phyloP scores from a whole-genome alignment of 306 rosid species.

The Acacia crassicarpa region DNA sequence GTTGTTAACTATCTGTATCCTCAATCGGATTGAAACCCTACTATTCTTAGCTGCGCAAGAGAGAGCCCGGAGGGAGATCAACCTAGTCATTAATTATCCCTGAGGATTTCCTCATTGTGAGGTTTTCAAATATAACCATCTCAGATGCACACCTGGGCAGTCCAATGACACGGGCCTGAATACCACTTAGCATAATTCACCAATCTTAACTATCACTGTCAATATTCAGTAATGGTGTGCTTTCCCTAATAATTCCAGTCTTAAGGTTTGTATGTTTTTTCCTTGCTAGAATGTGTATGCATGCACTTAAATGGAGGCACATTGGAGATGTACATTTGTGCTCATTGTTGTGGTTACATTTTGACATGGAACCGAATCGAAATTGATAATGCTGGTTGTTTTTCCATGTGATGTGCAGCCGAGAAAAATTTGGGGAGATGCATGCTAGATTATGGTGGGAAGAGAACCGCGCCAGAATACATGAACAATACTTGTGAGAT shows the following conservation, averaged over 20 bases:
- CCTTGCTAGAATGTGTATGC: background rate
- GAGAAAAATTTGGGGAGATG: constrained; percentile 94
- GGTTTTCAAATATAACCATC: background rate
- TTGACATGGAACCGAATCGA: constrained; percentile 18
- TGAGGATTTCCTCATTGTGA: too few species aligned
- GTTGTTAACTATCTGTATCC: too few species aligned
- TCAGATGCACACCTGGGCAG: background rate
- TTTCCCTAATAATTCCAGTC: background rate
- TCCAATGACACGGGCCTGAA: background rate
- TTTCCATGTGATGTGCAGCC: constrained; percentile 53
- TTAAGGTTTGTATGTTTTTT: background rate
- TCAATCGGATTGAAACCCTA: too few species aligned
- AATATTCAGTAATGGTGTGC: background rate
- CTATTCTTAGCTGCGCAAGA: too few species aligned
- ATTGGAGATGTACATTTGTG: constrained; percentile 2
- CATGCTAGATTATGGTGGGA: constrained; percentile 99
- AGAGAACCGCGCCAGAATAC: constrained; percentile 95
- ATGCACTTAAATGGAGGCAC: constrained; percentile 6
- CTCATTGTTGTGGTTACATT: constrained; percentile 5
- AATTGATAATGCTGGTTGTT: constrained; percentile 22
- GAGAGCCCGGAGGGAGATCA: too few species aligned
- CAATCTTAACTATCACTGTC: background rate
- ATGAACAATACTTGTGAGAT: constrained; percentile 81
- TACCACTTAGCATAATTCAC: background rate
- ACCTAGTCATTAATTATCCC: too few species aligned